Evolutionary conservation across 306 rosid species (phyloP).

Genomic region (Cucurbita pepo): DNA sequence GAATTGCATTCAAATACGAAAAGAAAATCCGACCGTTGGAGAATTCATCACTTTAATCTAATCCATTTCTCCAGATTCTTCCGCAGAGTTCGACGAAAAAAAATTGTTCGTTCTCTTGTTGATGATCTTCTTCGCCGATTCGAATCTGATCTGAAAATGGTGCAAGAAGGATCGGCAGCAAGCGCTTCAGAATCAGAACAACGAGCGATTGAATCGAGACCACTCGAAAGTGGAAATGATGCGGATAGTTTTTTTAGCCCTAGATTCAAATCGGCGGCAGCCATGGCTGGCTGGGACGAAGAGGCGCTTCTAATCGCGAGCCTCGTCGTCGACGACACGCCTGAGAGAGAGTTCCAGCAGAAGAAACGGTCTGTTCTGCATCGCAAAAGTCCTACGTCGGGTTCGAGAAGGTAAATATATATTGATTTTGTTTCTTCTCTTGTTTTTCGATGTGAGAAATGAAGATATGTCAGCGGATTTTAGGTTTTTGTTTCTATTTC

Average conservation of each 20-base stretch:
- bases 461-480: background rate
- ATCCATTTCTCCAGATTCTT: background rate
- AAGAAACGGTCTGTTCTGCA: constrained; percentile 29
- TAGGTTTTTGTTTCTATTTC: background rate
- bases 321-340: constrained; percentile 75
- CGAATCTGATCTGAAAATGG: constrained; percentile 21
- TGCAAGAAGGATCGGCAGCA: constrained; percentile 19
- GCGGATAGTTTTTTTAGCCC: constrained; percentile 35
- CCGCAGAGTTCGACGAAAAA: background rate
- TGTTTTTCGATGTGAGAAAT: background rate
- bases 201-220: constrained; percentile 2
- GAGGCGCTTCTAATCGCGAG: constrained; percentile 57
- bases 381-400: constrained; percentile 48
- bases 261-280: constrained; percentile 73
- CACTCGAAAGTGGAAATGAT: constrained; percentile 13
- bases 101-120: background rate
- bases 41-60: background rate
- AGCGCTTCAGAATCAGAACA: constrained; percentile 19
- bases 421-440: background rate
- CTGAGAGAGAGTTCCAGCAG: constrained; percentile 38
- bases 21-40: background rate
- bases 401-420: constrained; percentile 48
- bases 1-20: background rate
- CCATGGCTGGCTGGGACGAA: constrained; percentile 98
- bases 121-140: background rate